These are phyloP conservation scores for Aspergillus egyptiacus DNA, from an alignment of 495 filamentous ascomycete genomes.

Conservation along the genomic window DNA sequence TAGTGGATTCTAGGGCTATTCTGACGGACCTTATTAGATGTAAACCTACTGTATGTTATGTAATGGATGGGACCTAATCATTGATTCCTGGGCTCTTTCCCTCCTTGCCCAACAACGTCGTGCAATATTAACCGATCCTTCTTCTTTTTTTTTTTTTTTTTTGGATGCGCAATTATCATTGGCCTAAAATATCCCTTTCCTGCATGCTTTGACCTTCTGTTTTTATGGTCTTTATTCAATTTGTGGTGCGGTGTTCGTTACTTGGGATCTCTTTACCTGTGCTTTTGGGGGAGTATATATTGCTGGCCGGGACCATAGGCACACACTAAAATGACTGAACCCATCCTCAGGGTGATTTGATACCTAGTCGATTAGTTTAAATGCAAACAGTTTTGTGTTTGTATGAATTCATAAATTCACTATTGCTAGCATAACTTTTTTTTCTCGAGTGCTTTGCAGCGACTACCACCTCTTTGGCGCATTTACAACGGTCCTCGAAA, in stretches of 20 bases:
- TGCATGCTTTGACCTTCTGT: background rate
- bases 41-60: conserved; percentile 61
- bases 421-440: background rate
- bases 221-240: background rate
- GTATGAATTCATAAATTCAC: conserved; percentile 1
- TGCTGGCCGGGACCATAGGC: no score
- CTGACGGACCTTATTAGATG: conserved; percentile 41
- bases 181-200: conserved; percentile 4
- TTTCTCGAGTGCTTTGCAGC: background rate
- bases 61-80: conserved; percentile 39
- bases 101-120: no score
- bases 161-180: conserved; percentile 1
- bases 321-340: no score
- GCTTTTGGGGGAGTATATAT: background rate
- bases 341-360: no score
- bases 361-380: no score
- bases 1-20: conserved; percentile 20
- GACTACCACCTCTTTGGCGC: conserved; percentile 55
- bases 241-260: background rate
- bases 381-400: no score
- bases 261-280: background rate
- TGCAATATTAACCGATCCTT: background rate
- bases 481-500: conserved; percentile 55
- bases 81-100: no score
- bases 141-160: background rate